Base-by-base conservation (phyloP, 228 moss, liverwort and hornwort species). In the Sphagnum magellanicum region DNA sequence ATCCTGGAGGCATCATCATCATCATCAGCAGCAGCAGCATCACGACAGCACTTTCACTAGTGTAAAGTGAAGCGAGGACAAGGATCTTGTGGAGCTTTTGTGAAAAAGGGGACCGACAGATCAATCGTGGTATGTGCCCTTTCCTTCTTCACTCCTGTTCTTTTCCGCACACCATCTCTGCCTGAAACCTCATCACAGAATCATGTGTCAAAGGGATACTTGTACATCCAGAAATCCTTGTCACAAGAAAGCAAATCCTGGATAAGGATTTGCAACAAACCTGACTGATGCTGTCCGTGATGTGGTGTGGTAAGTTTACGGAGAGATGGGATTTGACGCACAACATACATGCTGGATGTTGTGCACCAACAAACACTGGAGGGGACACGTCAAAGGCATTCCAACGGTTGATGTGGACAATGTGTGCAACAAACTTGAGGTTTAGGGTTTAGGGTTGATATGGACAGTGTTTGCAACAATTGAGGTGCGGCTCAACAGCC, bases 251-350 rank as follows among this genome's bases (percentile, higher is more conserved):
- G 32, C 32, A 3, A 32, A 32, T 32, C 32, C 12, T 55, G 8
- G 9, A 8, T 55, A 8, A 12, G 9, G 55, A 55, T 8, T 12
- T 8, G 55, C 9, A 12, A 55, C 12, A 55, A 32, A 32, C 32
- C 32, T 2, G 32, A 32, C 1, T 32, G 32, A 32, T 55, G 55
- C 55, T 55, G 55, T 8, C 12, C 8, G 55, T 8, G 12, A 55
- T 8, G 55, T 8, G 55, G 8, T 55, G 55, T 55, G 55, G 55
- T 55, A 12, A 9, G 14, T 76, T 62, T 72, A 85, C 81, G 85
- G 72, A 69, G 85, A 68, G 85, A 85, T 73, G 85, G 85, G 59
- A 32, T 32, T 67, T 85, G 72, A 85, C 85, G 6, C 85, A 85
- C 74, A 81, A 3, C 32, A 32, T 32, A 85, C 75, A 85, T 85